Base-by-base conservation (phyloP, 2,329 filamentous ascomycete species). In the Colletotrichum abscissum region DNA sequence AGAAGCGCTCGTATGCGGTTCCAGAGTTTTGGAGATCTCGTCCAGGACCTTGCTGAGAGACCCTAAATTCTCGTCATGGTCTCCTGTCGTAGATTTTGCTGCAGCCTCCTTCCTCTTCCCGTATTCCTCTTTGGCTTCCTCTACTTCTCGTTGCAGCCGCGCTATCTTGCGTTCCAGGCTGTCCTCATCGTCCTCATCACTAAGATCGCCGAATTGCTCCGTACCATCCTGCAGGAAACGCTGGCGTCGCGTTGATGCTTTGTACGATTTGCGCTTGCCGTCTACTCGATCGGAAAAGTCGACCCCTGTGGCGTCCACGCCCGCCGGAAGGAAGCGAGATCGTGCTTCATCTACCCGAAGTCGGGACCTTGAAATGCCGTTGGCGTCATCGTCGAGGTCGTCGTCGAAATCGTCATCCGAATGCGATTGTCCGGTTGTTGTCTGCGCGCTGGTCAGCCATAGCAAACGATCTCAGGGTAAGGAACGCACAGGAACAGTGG, bases 211-310 rank as follows among this genome's bases (percentile, higher is more conserved):
- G 22, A 93, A 85, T 78, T 93, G 91, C 77, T 92, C 88, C 1
- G 89, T 91, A 7, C 90, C 91, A 76, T 92, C 89, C 69, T 91
- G 84, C 55, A 91, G 83, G 69, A 91, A 88, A 65, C 90, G 88
- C 75, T 92, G 89, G 72, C 91, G 89, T 63, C 93, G 89, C 60
- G 88, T 94, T 7, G 93, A 92, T 46, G 92, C 92, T 76, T 91
- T 92, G 85, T 98, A 98, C 28, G 94, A 94, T 82, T 93, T 94
- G 75, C 94, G 90, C 82, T 96, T 96, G 59, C 91, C 91, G 72
- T 91, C 92, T 49, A 98, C 92, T 66, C 95, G 92, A 82, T 98
- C 95, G 2, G 95, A 97, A 81, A 98, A 97, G 82, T 98, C 94
- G 28, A 93, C 94, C 26, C 93, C 91, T 64, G 89, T 88, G 6